These are phyloP conservation scores for Talaromyces islandicus DNA, from an alignment of 2,329 filamentous ascomycete species.

Conservation along the genomic window DNA sequence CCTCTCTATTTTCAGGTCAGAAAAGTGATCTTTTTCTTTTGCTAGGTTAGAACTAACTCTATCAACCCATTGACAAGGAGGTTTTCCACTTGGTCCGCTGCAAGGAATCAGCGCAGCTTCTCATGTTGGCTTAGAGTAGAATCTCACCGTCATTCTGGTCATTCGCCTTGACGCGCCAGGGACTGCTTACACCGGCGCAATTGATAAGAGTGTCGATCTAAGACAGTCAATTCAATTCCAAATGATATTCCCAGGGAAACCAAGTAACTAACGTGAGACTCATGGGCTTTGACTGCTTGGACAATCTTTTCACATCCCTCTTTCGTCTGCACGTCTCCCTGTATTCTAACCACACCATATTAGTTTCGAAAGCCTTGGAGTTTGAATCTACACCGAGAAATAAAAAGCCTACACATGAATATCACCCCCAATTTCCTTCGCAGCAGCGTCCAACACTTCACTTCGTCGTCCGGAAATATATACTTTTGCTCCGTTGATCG, in stretches of 20 bases:
- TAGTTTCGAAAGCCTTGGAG: not conserved
- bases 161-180: slow-evolving; percentile 2
- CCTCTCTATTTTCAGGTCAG: not conserved
- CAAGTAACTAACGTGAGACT: slow-evolving; percentile 14
- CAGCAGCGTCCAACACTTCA: slow-evolving; percentile 30
- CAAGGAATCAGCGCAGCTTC: not conserved
- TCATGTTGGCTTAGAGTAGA: not conserved
- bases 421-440: slow-evolving; percentile 5
- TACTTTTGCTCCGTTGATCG: slow-evolving; percentile 46
- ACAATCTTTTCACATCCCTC: slow-evolving; percentile 19
- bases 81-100: slow-evolving; percentile 12
- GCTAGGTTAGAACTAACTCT: slow-evolving; percentile 3
- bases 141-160: slow-evolving; percentile 9
- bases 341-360: slow-evolving; percentile 11
- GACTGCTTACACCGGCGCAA: slow-evolving; percentile 18
- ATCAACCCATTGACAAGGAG: slow-evolving; percentile 7
- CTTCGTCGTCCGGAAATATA: slow-evolving; percentile 48
- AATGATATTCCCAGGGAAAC: not conserved
- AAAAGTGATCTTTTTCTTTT: not conserved
- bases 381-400: not conserved
- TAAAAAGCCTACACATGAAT: slow-evolving; percentile 1
- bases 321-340: slow-evolving; percentile 21
- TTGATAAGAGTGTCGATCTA: slow-evolving; percentile 20
- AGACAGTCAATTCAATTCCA: not conserved
- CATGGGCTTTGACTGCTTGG: slow-evolving; percentile 15